Evolutionary conservation across 495 filamentous ascomycete species (phyloP).

Genomic region (Entonaema liquescens): DNA sequence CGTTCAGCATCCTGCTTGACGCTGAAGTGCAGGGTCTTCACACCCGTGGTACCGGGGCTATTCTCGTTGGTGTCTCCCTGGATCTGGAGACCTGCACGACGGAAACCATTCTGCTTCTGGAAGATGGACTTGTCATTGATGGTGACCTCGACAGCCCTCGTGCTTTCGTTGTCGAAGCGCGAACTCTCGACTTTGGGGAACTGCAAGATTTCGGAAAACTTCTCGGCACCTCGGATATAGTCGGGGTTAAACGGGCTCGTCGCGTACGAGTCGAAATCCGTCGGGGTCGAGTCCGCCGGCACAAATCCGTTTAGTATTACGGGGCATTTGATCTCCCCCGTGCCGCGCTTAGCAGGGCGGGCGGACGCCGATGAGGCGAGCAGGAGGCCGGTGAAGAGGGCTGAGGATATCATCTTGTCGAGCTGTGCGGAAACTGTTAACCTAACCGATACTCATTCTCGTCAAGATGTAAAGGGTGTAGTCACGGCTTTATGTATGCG

Average conservation of each 20-base stretch:
- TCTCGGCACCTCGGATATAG: slow-evolving; percentile 57
- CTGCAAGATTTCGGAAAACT: slow-evolving; percentile 57
- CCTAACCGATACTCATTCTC: background rate
- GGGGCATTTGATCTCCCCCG: slow-evolving; percentile 52
- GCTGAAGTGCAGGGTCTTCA: slow-evolving; percentile 65
- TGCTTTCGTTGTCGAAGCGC: slow-evolving; percentile 53
- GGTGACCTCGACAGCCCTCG: slow-evolving; percentile 58
- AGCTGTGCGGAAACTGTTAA: background rate
- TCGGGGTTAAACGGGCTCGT: slow-evolving; percentile 57
- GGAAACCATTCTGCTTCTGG: slow-evolving; percentile 63
- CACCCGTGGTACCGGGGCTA: slow-evolving; percentile 55
- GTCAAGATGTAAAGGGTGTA: background rate
- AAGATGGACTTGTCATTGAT: slow-evolving; percentile 64
- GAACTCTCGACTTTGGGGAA: slow-evolving; percentile 50
- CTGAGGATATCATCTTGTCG: slow-evolving; percentile 39
- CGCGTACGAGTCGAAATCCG: slow-evolving; percentile 55
- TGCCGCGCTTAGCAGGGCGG: slow-evolving; percentile 33
- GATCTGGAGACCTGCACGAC: slow-evolving; percentile 63
- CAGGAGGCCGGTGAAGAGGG: slow-evolving; percentile 35
- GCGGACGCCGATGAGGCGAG: slow-evolving; percentile 32
- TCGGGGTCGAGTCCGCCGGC: slow-evolving; percentile 34
- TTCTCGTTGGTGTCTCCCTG: slow-evolving; percentile 56
- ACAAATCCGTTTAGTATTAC: slow-evolving; percentile 58
- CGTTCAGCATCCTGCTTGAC: slow-evolving; percentile 57
- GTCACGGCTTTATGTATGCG: slow-evolving; percentile 20